These are phyloP conservation scores for Penicillium sp. DNA, from an alignment of 2,329 filamentous ascomycete genomes.

Conservation along the genomic window DNA sequence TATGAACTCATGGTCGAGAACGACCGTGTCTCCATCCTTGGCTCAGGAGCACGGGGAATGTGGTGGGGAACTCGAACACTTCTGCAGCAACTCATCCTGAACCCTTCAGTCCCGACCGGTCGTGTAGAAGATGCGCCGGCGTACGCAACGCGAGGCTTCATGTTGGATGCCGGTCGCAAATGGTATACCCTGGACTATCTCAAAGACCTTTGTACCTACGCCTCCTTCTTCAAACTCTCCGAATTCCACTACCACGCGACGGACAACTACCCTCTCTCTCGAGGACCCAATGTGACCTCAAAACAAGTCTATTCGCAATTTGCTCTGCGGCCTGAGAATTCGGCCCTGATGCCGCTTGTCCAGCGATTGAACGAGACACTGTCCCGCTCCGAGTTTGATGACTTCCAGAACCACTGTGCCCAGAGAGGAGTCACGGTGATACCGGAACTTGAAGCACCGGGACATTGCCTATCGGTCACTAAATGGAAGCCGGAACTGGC, in stretches of 20 bases:
- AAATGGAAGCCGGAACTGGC: slow-evolving; percentile 57
- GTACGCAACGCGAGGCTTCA: slow-evolving; percentile 47
- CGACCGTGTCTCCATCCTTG: slow-evolving; percentile 43
- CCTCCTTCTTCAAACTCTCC: slow-evolving; percentile 59
- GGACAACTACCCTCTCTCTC: slow-evolving; percentile 51
- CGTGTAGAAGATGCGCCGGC: slow-evolving; percentile 48
- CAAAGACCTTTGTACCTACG: slow-evolving; percentile 55
- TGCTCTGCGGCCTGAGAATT: slow-evolving; percentile 48
- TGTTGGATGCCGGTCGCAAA: slow-evolving; percentile 53
- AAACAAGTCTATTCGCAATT: slow-evolving; percentile 53
- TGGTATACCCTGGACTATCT: slow-evolving; percentile 54
- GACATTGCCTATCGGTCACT: slow-evolving; percentile 52
- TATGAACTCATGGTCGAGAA: slow-evolving; percentile 43
- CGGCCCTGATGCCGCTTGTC: slow-evolving; percentile 48
- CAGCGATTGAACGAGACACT: slow-evolving; percentile 53
- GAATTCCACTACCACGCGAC: slow-evolving; percentile 55
- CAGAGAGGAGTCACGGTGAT: slow-evolving; percentile 54
- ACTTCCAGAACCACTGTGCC: slow-evolving; percentile 51
- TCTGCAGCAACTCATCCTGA: slow-evolving; percentile 47
- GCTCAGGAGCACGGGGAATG: slow-evolving; percentile 51
- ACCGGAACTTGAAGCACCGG: slow-evolving; percentile 57
- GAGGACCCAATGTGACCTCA: slow-evolving; percentile 47
- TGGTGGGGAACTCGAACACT: slow-evolving; percentile 57
- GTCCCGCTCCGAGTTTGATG: slow-evolving; percentile 47
- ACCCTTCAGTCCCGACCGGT: slow-evolving; percentile 41